Evolutionary conservation across 345 rosid species (phyloP), one percentile per base, ranked within the genome.

Genomic region (Laguncularia racemosa): DNA sequence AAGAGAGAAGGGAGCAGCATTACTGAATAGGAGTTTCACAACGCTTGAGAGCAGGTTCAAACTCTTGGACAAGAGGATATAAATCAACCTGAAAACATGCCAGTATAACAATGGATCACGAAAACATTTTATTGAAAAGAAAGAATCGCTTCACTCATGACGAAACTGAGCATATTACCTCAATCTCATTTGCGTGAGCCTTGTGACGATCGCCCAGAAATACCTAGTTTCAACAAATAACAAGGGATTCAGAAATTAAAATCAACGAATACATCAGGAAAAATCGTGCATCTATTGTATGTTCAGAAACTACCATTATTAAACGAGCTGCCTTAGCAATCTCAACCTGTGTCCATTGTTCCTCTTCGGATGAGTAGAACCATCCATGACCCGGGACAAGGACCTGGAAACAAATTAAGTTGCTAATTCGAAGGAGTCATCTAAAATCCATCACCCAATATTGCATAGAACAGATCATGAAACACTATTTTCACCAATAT

Each of bases 321-420:
- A 92, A 81, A 59, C 98, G 98, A 80, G 91, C 97, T 33, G 96
- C 78, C 73, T 71, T 75, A 66, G 95, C 73, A 78, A 82, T 92
- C 73, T 86, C 95, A 55, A 92, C 88, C 46, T 89, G 76, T 61
- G 69, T 61, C 97, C 97, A 89, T 64, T 89, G 98, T 69, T 97
- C 98, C 83, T 86, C 98, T 74, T 92, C 95, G 65, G 95, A 83
- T 71, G 86, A 78, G 83, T 83, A 92, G 66, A 92, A 87, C 98
- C 98, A 92, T 60, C 85, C 98, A 76, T 78, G 91, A 78, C 78
- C 56, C 88, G 85, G 59, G 84, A n/a, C n/a, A n/a, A n/a, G n/a
- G n/a, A n/a, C 69, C 96, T 91, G 95, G 78, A 81, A 81, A 14
- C 21, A n/a, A 50, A 11, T 38, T 38, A 55, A 2, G 80, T 76